Base-by-base conservation (phyloP, 495 filamentous ascomycete genomes). In the Hypoxylon fragiforme region DNA sequence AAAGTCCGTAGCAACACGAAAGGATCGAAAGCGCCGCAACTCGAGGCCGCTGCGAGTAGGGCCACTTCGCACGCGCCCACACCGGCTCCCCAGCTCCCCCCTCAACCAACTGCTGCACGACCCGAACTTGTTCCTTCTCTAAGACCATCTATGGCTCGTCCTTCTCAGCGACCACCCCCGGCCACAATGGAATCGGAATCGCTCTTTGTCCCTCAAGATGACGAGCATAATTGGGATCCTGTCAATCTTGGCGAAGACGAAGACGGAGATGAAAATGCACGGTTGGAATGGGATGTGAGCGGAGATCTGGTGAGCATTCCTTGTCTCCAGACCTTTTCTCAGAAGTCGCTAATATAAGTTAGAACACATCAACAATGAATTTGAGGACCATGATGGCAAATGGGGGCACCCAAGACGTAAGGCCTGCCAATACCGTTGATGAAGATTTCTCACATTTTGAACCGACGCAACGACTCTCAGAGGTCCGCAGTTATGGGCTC, bases 171-270 rank as follows among this genome's bases (percentile, higher is more conserved):
- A 21, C 80, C 80, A 1, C 79, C 81, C 16, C 74, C 85, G 15
- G 75, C 83, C 21, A 88, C 86, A 43, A 74, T 87, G 26, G 76
- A 83, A 32, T 80, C 82, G 7, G 84, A 92, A 22, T 88, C 87
- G 41, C 78, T 96, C 2, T 96, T 96, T 60, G 80, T 95, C 15
- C 80, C 83, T 12, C 80, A 79, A 30, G 81, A 80, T 7, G 87
- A 90, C 50, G 89, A 92, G 57, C 85, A 91, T 57, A 75, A 80
- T 59, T 97, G 91, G 91, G 89, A 94, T 67, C 91, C 91, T 2
- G 77, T 84, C 28, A 84, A 88, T 45, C 81, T 86, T 14, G 83
- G 88, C 13, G 85, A 85, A 44, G 80, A 82, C 3, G 77, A 85
- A 18, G 85, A 90, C 34, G 89, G 88, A 50, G 85, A 62, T 39